A percentile compares a stretch with the other conserved stretches of the same genome.
phyloP scores from a whole-genome alignment of 257 asterid genomes.

The Ballota nigra region DNA sequence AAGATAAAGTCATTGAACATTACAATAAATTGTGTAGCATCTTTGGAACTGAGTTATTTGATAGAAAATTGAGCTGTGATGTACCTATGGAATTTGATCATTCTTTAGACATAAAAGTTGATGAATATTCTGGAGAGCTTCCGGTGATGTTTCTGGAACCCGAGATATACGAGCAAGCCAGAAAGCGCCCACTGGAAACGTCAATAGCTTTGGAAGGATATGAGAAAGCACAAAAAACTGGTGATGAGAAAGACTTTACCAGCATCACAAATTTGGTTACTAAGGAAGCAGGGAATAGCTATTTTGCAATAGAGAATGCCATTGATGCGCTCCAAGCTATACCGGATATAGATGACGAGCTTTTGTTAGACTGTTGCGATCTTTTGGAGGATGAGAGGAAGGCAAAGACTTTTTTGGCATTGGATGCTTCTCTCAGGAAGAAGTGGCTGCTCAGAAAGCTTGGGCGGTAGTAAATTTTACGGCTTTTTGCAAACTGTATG shows the following conservation, averaged over 20 bases:
- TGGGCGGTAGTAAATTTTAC: constrained; percentile 11
- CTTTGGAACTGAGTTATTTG: constrained; percentile 28
- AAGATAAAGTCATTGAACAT: constrained; percentile 20
- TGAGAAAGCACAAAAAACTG: constrained; percentile 28
- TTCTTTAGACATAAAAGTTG: constrained; percentile 19
- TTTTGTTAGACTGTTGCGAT: constrained; percentile 46
- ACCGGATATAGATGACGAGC: constrained; percentile 38
- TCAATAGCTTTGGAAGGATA: constrained; percentile 4
- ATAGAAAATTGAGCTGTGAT: constrained; percentile 18
- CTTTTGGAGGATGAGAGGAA: constrained; percentile 44
- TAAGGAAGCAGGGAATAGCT: constrained; percentile 16
- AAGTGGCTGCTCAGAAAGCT: constrained; percentile 49
- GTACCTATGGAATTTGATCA: constrained; percentile 22
- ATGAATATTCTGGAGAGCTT: constrained; percentile 29
- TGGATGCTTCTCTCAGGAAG: constrained; percentile 38
- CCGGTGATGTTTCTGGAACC: constrained; percentile 16
- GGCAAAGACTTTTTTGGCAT: constrained; percentile 47
- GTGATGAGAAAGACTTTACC: not conserved
- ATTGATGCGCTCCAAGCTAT: constrained; percentile 42
- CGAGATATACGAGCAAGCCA: constrained; percentile 15
- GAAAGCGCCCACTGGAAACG: constrained; percentile 18
- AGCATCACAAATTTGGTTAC: not conserved
- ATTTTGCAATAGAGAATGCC: constrained; percentile 28
- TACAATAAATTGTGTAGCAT: constrained; percentile 26
- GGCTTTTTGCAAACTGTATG: not conserved